Percentiles rank a stretch among this genome's conserved stretches.
Conservation (phyloP, 2,329 filamentous ascomycete genomes). For the Cladosporium sp. region DNA sequence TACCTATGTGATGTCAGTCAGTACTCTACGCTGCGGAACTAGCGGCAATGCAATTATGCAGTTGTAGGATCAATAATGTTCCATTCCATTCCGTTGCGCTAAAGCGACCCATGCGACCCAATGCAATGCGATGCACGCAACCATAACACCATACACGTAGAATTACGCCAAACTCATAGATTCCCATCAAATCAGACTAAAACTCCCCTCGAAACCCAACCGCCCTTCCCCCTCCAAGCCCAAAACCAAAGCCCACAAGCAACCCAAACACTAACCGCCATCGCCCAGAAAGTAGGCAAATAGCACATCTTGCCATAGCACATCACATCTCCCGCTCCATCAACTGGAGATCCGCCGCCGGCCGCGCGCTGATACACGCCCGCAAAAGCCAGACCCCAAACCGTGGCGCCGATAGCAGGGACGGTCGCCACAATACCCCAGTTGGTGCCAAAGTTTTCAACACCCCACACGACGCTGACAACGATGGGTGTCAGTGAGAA, state of each 20-base stretch:
- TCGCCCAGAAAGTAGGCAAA: conserved; percentile 79
- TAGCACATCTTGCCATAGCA: conserved; percentile 86
- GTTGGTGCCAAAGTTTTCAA: conserved; percentile 97
- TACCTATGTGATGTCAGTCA: too few relatives aligned
- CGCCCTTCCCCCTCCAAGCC: conserved; percentile 77
- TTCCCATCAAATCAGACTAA: conserved; percentile 51
- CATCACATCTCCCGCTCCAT: conserved; percentile 56
- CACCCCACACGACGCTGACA: conserved; percentile 95
- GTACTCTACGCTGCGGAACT: too few relatives aligned
- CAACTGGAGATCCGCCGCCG: conserved; percentile 39
- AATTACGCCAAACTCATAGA: too few relatives aligned
- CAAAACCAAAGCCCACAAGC: conserved; percentile 71
- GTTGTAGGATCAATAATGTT: background rate
- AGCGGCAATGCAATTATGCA: too few relatives aligned
- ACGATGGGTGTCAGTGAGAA: conserved; percentile 91
- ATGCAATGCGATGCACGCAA: background rate
- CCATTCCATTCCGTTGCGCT: background rate
- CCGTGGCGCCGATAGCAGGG: conserved; percentile 80
- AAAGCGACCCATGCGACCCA: background rate
- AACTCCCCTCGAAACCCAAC: conserved; percentile 77
- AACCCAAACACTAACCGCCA: conserved; percentile 76
- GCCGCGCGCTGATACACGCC: conserved; percentile 73
- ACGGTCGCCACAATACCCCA: conserved; percentile 95
- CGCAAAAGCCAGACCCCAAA: conserved; percentile 91
- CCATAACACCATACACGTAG: too few relatives aligned